Evolutionary conservation across 164 flowering plant genomes (phyloP).

Genomic region (Warburgia ugandensis): DNA sequence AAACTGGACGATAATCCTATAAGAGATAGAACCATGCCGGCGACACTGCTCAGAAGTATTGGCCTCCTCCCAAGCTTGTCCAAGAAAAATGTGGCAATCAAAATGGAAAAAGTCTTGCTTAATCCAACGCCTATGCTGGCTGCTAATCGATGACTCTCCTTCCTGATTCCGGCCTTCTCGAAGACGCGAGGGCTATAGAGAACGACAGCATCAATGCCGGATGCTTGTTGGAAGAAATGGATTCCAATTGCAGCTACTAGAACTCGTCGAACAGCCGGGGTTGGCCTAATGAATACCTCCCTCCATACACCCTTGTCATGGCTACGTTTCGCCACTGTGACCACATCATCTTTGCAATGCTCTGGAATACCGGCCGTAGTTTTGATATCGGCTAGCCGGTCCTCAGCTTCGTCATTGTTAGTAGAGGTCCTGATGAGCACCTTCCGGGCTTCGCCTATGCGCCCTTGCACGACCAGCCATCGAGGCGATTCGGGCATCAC

Average conservation of each 20-base stretch:
- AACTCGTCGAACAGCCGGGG: conserved; percentile 22
- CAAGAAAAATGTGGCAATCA: conserved; percentile 24
- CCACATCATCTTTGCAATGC: conserved; percentile 20
- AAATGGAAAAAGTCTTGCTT: conserved; percentile 21
- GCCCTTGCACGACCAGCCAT: conserved; percentile 39
- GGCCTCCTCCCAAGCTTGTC: conserved; percentile 31
- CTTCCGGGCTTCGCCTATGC: conserved; percentile 26
- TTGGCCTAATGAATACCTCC: conserved; percentile 28
- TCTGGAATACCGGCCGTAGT: conserved; percentile 27
- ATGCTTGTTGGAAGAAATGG: conserved; percentile 32
- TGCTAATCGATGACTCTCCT: conserved; percentile 7
- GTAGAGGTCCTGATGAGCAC: conserved; percentile 26
- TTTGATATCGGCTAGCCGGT: conserved; percentile 24
- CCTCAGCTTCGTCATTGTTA: conserved; percentile 17
- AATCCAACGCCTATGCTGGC: conserved; percentile 37
- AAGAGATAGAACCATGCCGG: conserved; percentile 26
- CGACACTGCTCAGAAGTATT: conserved; percentile 23
- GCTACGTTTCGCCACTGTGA: conserved; percentile 12
- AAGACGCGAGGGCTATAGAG: conserved; percentile 26
- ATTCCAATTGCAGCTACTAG: conserved; percentile 25
- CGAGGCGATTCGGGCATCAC: conserved; percentile 43
- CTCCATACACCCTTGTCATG: conserved; percentile 30
- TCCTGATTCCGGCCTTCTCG: conserved; percentile 23
- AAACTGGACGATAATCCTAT: conserved; percentile 10
- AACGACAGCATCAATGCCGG: conserved; percentile 32